phyloP scores from a whole-genome alignment of 2,329 filamentous ascomycete genomes.

The Sphaerulina vaccinii region DNA sequence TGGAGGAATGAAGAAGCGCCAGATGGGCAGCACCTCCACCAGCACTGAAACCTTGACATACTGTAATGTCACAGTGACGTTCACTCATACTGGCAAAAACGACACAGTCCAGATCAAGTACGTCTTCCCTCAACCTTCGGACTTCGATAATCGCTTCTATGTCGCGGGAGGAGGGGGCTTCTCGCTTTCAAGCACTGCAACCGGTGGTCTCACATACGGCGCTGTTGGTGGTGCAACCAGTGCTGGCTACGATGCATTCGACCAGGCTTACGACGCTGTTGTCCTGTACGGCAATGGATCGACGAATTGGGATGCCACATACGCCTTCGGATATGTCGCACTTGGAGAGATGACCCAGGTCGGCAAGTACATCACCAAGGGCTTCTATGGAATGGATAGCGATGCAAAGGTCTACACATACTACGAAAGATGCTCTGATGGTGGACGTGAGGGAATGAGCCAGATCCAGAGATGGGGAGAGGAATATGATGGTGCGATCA shows the following conservation, averaged over 20 bases:
- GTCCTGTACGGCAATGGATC: slow-evolving; percentile 44
- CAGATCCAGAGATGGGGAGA: slow-evolving; percentile 53
- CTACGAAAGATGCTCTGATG: slow-evolving; percentile 52
- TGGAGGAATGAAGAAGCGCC: slow-evolving; percentile 33
- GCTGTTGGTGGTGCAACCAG: slow-evolving; percentile 51
- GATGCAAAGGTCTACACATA: slow-evolving; percentile 44
- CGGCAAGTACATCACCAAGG: slow-evolving; percentile 44
- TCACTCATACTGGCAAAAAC: slow-evolving; percentile 21
- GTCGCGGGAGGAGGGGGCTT: slow-evolving; percentile 50
- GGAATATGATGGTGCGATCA: slow-evolving; percentile 48
- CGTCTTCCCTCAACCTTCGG: slow-evolving; percentile 42
- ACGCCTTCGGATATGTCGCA: slow-evolving; percentile 53
- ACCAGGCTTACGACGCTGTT: slow-evolving; percentile 41
- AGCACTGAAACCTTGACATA: slow-evolving; percentile 32
- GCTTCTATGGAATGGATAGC: slow-evolving; percentile 37
- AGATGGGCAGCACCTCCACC: slow-evolving; percentile 44
- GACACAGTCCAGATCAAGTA: slow-evolving; percentile 31
- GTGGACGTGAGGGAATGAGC: slow-evolving; percentile 50
- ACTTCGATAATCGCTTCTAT: slow-evolving; percentile 50
- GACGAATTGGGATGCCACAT: slow-evolving; percentile 50
- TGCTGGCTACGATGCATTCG: slow-evolving; percentile 52
- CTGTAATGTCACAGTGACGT: slow-evolving; percentile 24
- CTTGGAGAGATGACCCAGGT: slow-evolving; percentile 52
- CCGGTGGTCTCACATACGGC: slow-evolving; percentile 46
- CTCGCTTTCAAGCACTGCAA: slow-evolving; percentile 32